A percentile compares a stretch with the other conserved stretches of the same genome.
Evolutionary conservation across 164 flowering plant species (phyloP).

Genomic region (Magnolia sinica): DNA sequence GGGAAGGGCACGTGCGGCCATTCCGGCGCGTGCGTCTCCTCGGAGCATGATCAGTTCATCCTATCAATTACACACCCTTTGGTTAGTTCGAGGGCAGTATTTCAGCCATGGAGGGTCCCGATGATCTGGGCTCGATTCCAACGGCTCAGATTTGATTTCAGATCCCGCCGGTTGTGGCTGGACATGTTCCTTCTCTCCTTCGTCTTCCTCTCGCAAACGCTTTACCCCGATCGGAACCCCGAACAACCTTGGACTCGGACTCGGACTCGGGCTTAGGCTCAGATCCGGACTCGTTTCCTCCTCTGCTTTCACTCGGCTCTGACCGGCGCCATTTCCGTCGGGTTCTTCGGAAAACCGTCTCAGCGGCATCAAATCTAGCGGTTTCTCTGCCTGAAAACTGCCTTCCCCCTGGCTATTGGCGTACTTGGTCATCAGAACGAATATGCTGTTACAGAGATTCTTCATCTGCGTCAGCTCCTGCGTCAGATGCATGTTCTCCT

Average conservation of each 20-base stretch:
- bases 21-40: not conserved
- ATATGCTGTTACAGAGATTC: constrained; percentile 61
- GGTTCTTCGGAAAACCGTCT: constrained; percentile 22
- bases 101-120: constrained; percentile 42
- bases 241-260: constrained; percentile 44
- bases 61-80: constrained; percentile 40
- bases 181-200: constrained; percentile 14
- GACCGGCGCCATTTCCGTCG: constrained; percentile 9
- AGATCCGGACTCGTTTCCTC: constrained; percentile 9
- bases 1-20: not conserved
- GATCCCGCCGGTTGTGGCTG: not conserved
- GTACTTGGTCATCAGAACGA: constrained; percentile 58
- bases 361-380: constrained; percentile 21
- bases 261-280: constrained; percentile 8
- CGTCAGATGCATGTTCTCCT: constrained; percentile 56
- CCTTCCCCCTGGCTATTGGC: constrained; percentile 17
- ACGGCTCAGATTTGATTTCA: constrained; percentile 52
- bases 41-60: not conserved
- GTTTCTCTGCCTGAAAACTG: constrained; percentile 20
- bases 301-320: constrained; percentile 13
- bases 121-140: constrained; percentile 27
- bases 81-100: constrained; percentile 27
- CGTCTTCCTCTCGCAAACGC: constrained; percentile 40
- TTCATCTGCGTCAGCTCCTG: constrained; percentile 64
- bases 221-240: constrained; percentile 61